Evolutionary conservation across 345 rosid species (phyloP).

Genomic region (Raphanus raphanistrum): DNA sequence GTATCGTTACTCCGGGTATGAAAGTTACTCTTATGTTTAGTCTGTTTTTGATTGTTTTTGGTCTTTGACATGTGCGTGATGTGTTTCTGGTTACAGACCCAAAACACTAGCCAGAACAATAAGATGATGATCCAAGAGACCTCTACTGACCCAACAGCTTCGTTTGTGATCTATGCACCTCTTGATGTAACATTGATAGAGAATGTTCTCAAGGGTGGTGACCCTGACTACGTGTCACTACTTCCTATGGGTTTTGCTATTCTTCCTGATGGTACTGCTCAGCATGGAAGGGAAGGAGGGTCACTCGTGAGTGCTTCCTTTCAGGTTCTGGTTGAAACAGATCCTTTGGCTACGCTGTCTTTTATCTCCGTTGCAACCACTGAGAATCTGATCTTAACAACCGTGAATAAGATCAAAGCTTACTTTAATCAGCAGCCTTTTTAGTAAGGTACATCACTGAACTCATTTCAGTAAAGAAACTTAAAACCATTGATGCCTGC

Average conservation of each 20-base stretch:
- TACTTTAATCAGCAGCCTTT: conserved; percentile 46
- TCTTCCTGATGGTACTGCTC: conserved; percentile 49
- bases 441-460: conserved; percentile 30
- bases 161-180: conserved; percentile 64
- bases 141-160: conserved; percentile 52
- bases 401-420: conserved; percentile 68
- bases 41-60: background rate
- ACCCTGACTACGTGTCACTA: conserved; percentile 55
- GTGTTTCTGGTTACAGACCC: conserved; percentile 37
- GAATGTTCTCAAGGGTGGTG: conserved; percentile 50
- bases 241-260: conserved; percentile 70
- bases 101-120: conserved; percentile 48
- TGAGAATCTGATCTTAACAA: conserved; percentile 69
- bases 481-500: background rate
- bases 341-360: conserved; percentile 57
- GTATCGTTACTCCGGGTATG: conserved; percentile 72
- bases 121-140: conserved; percentile 71
- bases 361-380: conserved; percentile 80
- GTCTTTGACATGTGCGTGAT: conserved; percentile 14
- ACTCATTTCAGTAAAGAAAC: background rate
- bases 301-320: conserved; percentile 76
- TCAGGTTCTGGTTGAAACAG: conserved; percentile 72
- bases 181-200: conserved; percentile 53
- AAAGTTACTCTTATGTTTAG: conserved; percentile 13
- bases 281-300: conserved; percentile 38